Percentiles rank a stretch among this genome's conserved stretches.
phyloP scores from a whole-genome alignment of 108 stramenopile species.

The Ochromonas danica region DNA sequence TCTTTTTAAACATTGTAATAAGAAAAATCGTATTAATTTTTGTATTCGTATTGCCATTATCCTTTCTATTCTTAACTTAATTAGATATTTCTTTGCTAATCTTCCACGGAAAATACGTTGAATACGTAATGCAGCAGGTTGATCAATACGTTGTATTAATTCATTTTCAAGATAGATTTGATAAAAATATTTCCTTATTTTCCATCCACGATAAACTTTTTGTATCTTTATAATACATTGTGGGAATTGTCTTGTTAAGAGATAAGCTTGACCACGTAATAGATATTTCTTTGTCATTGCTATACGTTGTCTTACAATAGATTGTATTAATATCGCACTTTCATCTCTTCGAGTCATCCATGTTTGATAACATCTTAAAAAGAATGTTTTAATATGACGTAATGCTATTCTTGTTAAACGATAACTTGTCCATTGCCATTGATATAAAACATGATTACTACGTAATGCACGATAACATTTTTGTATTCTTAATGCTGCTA shows the following conservation, averaged over 20 bases:
- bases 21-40: neutral
- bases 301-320: neutral
- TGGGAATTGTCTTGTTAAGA: neutral
- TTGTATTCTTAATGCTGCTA: slow-evolving; percentile 7
- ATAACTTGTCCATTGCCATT: neutral
- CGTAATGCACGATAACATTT: neutral
- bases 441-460: neutral
- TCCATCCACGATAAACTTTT: neutral
- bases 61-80: neutral
- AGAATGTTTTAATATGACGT: neutral
- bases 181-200: neutral
- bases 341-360: neutral
- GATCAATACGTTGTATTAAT: neutral
- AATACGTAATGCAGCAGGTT: neutral
- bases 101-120: slow-evolving; percentile 4
- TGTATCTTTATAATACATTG: neutral
- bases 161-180: neutral
- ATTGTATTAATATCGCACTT: neutral
- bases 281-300: neutral
- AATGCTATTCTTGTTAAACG: neutral
- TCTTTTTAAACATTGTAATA: neutral
- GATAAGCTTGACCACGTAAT: neutral
- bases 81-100: neutral
- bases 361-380: neutral
- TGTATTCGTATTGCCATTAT: neutral